These are phyloP conservation scores for Talaromyces sp. DNA, from an alignment of 2,329 filamentous ascomycete genomes.

Conservation along the genomic window DNA sequence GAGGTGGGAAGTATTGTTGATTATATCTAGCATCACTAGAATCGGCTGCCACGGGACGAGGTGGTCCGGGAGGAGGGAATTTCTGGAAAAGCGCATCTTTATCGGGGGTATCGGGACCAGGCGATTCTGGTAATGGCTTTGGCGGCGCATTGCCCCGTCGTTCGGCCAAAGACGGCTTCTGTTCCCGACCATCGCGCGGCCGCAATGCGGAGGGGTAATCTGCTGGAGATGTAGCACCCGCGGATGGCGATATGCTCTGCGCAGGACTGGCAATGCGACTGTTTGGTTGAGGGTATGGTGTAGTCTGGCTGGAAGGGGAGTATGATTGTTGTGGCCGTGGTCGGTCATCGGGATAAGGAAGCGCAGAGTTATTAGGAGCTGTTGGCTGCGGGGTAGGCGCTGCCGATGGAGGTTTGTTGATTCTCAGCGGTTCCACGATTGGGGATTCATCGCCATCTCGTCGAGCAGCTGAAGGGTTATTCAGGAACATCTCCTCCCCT, in stretches of 20 bases:
- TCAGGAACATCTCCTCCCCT: conserved; percentile 81
- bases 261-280: conserved; percentile 24
- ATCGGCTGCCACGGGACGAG: conserved; percentile 27
- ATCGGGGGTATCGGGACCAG: conserved; percentile 71
- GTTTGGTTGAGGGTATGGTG: conserved; percentile 22
- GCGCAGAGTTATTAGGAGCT: conserved; percentile 56
- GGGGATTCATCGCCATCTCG: conserved; percentile 61
- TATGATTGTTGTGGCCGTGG: conserved; percentile 35
- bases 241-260: conserved; percentile 23
- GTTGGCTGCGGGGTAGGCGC: conserved; percentile 47
- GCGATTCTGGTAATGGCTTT: conserved; percentile 78
- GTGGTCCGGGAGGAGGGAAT: conserved; percentile 46
- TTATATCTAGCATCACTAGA: conserved; percentile 53
- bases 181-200: conserved; percentile 52
- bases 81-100: conserved; percentile 78
- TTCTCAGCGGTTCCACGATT: conserved; percentile 78
- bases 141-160: conserved; percentile 72
- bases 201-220: conserved; percentile 44
- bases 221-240: conserved; percentile 24
- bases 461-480: conserved; percentile 35
- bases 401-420: conserved; percentile 68
- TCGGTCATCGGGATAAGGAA: conserved; percentile 72
- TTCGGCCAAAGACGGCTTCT: conserved; percentile 66
- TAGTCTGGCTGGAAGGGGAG: conserved; percentile 30
- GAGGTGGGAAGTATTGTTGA: conserved; percentile 64